Evolutionary conservation across 2,329 filamentous ascomycete species (phyloP).

Genomic region (Verticillium longisporum): DNA sequence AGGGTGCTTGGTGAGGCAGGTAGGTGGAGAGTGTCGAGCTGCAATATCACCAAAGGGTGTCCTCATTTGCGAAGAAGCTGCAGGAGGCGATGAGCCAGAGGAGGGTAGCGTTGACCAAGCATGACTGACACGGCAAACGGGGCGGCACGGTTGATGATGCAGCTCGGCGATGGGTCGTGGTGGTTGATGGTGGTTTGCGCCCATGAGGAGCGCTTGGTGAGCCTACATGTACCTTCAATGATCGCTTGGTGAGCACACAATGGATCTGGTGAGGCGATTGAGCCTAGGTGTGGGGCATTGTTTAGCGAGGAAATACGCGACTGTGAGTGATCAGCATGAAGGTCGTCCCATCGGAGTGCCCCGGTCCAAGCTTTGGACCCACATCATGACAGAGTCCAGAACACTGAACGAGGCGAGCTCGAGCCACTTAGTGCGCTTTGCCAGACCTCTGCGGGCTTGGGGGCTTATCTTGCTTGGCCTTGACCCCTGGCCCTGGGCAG

Average conservation of each 20-base stretch:
- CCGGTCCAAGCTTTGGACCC: slow-evolving; percentile 1
- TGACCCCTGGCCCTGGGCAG: background rate
- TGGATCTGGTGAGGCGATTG: background rate
- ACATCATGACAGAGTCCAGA: slow-evolving; percentile 1
- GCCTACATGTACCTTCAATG: too few species aligned
- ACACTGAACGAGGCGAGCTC: background rate
- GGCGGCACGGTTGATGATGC: background rate
- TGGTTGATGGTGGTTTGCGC: background rate
- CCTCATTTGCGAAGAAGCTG: background rate
- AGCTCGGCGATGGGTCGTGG: background rate
- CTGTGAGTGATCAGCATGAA: background rate
- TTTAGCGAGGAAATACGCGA: background rate
- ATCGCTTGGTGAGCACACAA: background rate
- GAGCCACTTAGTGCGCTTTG: background rate
- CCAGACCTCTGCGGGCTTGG: background rate
- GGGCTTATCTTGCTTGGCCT: background rate
- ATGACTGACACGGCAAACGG: background rate
- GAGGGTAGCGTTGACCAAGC: too few species aligned
- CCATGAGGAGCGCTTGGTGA: background rate
- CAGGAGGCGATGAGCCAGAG: background rate
- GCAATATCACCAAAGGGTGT: background rate
- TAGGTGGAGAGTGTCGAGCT: background rate
- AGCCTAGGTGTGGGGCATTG: background rate
- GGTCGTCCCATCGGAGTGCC: background rate
- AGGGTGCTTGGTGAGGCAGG: background rate